Evolutionary conservation across 2,329 filamentous ascomycete genomes (phyloP).

Genomic region (Colletotrichum ledebouriae): DNA sequence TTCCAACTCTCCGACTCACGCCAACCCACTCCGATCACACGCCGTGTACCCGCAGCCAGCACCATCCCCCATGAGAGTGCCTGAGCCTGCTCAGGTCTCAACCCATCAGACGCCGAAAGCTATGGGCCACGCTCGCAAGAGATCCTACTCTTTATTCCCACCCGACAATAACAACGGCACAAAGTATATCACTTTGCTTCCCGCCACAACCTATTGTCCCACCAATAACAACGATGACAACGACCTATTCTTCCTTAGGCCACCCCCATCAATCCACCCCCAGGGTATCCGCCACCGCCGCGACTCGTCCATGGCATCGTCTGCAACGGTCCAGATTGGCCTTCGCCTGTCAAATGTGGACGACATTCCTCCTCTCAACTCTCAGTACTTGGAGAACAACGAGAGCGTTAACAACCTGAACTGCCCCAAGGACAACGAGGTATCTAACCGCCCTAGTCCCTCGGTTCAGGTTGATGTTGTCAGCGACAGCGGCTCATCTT

Average conservation of each 20-base stretch:
- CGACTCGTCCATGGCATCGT: conserved; percentile 73
- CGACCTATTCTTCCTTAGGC: conserved; percentile 31
- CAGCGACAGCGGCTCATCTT: conserved; percentile 35
- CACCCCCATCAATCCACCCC: conserved; percentile 40
- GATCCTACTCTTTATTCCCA: conserved; percentile 58
- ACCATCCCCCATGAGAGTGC: conserved; percentile 24
- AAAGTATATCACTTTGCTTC: conserved; percentile 56
- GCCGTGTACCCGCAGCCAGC: conserved; percentile 47
- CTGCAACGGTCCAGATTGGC: conserved; percentile 79
- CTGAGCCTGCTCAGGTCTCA: conserved; percentile 36
- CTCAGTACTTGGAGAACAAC: conserved; percentile 49
- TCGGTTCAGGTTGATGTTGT: conserved; percentile 44
- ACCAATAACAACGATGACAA: conserved; percentile 13
- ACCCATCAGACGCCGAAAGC: conserved; percentile 44
- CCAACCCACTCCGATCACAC: conserved; percentile 50
- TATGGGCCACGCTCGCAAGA: conserved; percentile 50
- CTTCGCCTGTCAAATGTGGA: conserved; percentile 74
- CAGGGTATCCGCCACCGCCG: conserved; percentile 63
- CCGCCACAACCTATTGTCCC: conserved; percentile 62
- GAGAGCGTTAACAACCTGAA: conserved; percentile 56
- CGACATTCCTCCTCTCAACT: conserved; percentile 59
- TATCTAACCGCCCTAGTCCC: conserved; percentile 49
- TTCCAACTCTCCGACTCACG: conserved; percentile 44
- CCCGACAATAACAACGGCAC: conserved; percentile 46
- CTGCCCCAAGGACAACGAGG: conserved; percentile 47